Base-by-base conservation (phyloP, 257 asterid genomes). In the Agastache rugosa region DNA sequence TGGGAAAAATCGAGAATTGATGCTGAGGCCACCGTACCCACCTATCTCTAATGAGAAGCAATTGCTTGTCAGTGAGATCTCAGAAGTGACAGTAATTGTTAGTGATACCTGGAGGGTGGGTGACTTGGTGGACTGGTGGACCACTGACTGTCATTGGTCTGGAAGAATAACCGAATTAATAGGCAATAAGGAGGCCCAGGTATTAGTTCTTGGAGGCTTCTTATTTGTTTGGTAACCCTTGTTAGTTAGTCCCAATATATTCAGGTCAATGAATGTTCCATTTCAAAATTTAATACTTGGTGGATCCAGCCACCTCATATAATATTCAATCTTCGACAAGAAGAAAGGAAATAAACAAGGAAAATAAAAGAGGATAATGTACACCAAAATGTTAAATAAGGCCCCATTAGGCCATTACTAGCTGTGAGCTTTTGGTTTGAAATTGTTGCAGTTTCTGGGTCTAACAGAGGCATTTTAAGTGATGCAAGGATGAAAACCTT, bases 81-180 rank as follows among this genome's bases (percentile, higher is more conserved):
- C 87, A 14, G 86, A 85, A 76, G 88, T 80, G 73, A 45, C 81
- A 34, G 89, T 94, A 50, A 59, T 86, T 81, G 75, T 71, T 34
- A 71, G 83, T 35, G 84, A 82, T 73, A 34, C 31, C 31, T 92
- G 99, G 97, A 82, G 81, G 79, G 89, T 85, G 63, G 99, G 97
- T 23, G 95, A 94, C 81, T 64, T 83, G 63, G 95, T 94, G 79
- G 99, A 94, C 79, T 85, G 93, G 97, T 77, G 78, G 81, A 56
- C 63, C 15, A 65, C 54, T 45, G 82, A 39, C 65, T 90, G 91
- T 82, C 81, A 63, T 75, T 94, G 99, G 99, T 80, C 89, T 62
- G 99, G 93, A 48, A 83, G 29, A 29, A 76, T 94, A 51, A 81
- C 76, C 50, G 69, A 81, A 71, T 59, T 90, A 74, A 50, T 87